A percentile compares a stretch with the other conserved stretches of the same genome.
phyloP scores from a whole-genome alignment of 202 grass and related monocot genomes.

The Brachypodium distachyon region DNA sequence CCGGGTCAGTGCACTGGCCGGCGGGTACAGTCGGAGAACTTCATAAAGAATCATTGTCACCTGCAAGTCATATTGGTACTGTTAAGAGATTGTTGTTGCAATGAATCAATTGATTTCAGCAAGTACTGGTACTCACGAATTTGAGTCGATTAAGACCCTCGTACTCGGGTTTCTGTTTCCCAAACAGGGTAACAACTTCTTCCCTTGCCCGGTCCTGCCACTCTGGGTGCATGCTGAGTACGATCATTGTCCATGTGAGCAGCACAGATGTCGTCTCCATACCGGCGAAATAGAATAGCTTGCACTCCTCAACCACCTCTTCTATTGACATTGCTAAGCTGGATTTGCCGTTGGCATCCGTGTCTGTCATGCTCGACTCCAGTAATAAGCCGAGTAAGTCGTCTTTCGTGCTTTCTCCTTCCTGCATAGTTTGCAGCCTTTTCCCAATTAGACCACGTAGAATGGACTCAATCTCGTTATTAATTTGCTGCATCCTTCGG shows the following conservation, averaged over 20 bases:
- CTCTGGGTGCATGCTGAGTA: slow-evolving; percentile 54
- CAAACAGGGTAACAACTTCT: slow-evolving; percentile 45
- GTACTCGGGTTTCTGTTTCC: slow-evolving; percentile 21
- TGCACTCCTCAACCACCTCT: slow-evolving; percentile 62
- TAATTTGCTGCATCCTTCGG: slow-evolving; percentile 31
- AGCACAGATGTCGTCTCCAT: slow-evolving; percentile 54
- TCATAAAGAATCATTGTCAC: slow-evolving; percentile 5
- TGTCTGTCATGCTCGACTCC: slow-evolving; percentile 34
- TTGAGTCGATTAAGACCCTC: slow-evolving; percentile 51
- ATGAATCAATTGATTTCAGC: background rate
- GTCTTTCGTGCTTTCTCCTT: slow-evolving; percentile 33
- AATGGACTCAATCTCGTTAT: slow-evolving; percentile 33
- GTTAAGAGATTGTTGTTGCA: background rate
- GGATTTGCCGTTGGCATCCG: background rate
- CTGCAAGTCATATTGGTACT: background rate
- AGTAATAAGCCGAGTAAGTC: slow-evolving; percentile 50
- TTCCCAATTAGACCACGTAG: slow-evolving; percentile 39
- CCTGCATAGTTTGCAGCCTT: slow-evolving; percentile 29
- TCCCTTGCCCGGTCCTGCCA: slow-evolving; percentile 67
- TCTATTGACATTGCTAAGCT: slow-evolving; percentile 30
- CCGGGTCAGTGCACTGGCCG: background rate
- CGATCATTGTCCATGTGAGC: slow-evolving; percentile 60
- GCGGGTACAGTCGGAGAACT: slow-evolving; percentile 2
- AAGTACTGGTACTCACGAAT: slow-evolving; percentile 28
- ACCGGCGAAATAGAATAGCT: slow-evolving; percentile 76